Base-by-base conservation (phyloP, 202 grass and related monocot species). In the Schoenoplectus tabernaemontani region DNA sequence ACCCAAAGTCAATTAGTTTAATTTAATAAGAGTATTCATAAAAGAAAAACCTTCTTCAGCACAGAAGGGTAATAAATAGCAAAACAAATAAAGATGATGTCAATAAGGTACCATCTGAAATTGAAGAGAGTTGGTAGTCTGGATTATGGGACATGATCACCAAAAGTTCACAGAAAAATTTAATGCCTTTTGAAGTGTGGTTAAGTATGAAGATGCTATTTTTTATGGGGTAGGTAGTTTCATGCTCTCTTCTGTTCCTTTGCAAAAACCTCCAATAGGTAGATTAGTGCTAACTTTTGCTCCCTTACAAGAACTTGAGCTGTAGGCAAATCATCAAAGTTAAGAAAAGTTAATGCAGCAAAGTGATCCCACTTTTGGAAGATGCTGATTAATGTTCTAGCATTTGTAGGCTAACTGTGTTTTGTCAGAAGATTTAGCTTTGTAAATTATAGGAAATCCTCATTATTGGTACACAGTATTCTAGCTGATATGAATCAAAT, bases 241-340 rank as follows among this genome's bases (percentile, higher is more conserved):
- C 33, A 61, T 78, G 76, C 51, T 61, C 34, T 59, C 9, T 78
- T 77, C 43, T 78, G 76, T 78, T 4, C 34, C 38, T 42, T 78
- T 78, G 57, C 46, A 56, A 53, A 56, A 13, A 42, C 30, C 56
- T 61, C 23, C n/a, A n/a, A 34, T 64, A 32, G 58, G 77, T 64
- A 64, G 37, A 41, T 79, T 44, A 12, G 19, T 79, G 57, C 77
- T 62, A 30, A 33, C 38, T 47, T 62, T 79, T 80, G 13, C 51
- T 41, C 65, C 13, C 15, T 64, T 65, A 16, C 11, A 65, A 59
- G 56, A 42, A 78, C 33, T 30, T 58, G 38, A 78, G 36, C 57
- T 78, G 54, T 66, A 59, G 19, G 16, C 33, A 39, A 23, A 78
- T 41, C 28, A 60, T 30, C 39, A 77, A 17, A 9, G 38, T 41